Conservation (phyloP, 1,284 basidiomycete species). For the Rhodotorula sp. region DNA sequence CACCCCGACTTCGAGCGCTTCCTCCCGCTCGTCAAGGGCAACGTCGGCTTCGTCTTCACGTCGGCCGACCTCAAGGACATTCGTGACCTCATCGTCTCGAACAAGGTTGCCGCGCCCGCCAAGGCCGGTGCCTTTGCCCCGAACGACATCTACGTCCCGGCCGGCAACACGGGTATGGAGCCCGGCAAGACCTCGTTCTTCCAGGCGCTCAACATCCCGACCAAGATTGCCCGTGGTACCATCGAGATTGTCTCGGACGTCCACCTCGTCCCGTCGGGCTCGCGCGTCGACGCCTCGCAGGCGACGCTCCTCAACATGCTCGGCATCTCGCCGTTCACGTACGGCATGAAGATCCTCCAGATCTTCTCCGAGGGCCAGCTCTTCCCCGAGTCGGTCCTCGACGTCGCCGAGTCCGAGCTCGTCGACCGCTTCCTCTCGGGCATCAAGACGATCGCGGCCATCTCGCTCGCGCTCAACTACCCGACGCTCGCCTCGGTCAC, state of each 20-base stretch:
- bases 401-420: constrained; percentile 88
- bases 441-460: constrained; percentile 91
- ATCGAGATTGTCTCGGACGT: constrained; percentile 99
- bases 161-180: constrained; percentile 99
- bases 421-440: constrained; percentile 86
- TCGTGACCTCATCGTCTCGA: constrained; percentile 85
- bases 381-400: constrained; percentile 88
- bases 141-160: constrained; percentile 86
- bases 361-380: constrained; percentile 89
- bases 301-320: constrained; percentile 99
- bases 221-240: constrained; percentile 99
- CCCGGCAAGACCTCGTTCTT: constrained; percentile 99
- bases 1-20: constrained; percentile 94
- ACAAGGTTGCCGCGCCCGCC: constrained; percentile 97
- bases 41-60: constrained; percentile 99
- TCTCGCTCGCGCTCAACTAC: constrained; percentile 93
- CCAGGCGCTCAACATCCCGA: constrained; percentile 99
- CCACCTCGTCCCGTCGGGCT: constrained; percentile 88
- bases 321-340: constrained; percentile 61
- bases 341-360: constrained; percentile 63
- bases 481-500: constrained; percentile 91
- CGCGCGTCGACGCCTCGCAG: constrained; percentile 94
- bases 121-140: constrained; percentile 97
- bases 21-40: constrained; percentile 91
- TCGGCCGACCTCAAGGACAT: constrained; percentile 88